Conservation (phyloP, 306 rosid genomes). For the Coriaria nepalensis region DNA sequence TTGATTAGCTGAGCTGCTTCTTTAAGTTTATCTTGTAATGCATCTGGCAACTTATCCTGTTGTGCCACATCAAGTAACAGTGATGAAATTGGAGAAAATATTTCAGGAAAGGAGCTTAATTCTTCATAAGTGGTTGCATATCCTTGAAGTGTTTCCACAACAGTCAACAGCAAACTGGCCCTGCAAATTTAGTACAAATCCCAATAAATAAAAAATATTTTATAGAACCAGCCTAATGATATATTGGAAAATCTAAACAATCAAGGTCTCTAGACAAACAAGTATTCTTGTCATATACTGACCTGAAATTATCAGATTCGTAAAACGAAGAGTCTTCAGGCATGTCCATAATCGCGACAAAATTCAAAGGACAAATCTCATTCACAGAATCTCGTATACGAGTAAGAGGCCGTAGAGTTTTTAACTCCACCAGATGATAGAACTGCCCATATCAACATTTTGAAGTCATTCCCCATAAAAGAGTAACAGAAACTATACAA, state of each 20-base stretch:
- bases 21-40: slow-evolving; percentile 33
- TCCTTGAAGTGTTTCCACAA: slow-evolving; percentile 53
- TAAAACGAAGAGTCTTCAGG: slow-evolving; percentile 49
- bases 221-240: neutral
- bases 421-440: slow-evolving; percentile 48
- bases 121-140: slow-evolving; percentile 36
- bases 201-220: neutral
- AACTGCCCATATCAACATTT: slow-evolving; percentile 31
- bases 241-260: neutral
- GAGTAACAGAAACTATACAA: slow-evolving; percentile 11
- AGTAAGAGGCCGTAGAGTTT: slow-evolving; percentile 39
- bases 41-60: slow-evolving; percentile 37
- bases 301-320: slow-evolving; percentile 59
- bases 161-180: slow-evolving; percentile 47
- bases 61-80: slow-evolving; percentile 37
- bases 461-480: slow-evolving; percentile 9
- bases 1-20: slow-evolving; percentile 42
- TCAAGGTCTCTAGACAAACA: neutral
- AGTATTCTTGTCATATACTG: neutral
- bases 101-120: slow-evolving; percentile 72
- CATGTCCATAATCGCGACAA: slow-evolving; percentile 44
- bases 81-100: slow-evolving; percentile 46
- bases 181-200: slow-evolving; percentile 23
- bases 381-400: slow-evolving; percentile 24
- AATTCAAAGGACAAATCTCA: slow-evolving; percentile 48